Evolutionary conservation across 2,329 filamentous ascomycete species (phyloP).

Genomic region (Colletotrichum eremochloae): DNA sequence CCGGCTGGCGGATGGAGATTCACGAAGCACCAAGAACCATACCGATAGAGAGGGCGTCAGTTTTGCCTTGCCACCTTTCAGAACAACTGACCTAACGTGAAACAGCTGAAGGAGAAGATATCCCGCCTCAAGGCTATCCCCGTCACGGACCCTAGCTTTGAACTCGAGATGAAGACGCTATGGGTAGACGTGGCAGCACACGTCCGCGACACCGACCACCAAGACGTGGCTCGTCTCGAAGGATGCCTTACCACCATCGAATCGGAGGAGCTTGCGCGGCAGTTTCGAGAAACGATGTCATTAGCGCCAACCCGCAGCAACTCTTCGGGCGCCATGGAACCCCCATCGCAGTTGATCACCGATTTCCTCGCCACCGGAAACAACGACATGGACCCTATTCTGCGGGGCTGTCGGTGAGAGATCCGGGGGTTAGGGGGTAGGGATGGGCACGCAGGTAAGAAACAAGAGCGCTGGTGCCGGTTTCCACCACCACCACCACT

Average conservation of each 20-base stretch:
- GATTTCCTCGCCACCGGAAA: conserved; percentile 27
- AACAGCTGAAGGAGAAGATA: conserved; percentile 36
- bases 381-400: neutral
- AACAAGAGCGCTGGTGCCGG: no score
- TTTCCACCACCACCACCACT: no score
- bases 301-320: conserved; percentile 35
- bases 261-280: conserved; percentile 25
- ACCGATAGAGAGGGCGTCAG: conserved; percentile 27
- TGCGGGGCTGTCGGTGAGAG: conserved; percentile 9
- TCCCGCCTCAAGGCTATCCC: conserved; percentile 21
- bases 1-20: conserved; percentile 23
- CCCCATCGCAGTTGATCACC: conserved; percentile 30
- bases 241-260: conserved; percentile 33
- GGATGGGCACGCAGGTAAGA: no score
- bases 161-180: conserved; percentile 20
- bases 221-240: conserved; percentile 34
- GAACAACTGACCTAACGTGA: neutral
- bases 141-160: conserved; percentile 23
- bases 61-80: fast-evolving
- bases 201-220: conserved; percentile 29
- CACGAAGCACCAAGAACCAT: conserved; percentile 24
- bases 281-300: conserved; percentile 29
- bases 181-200: conserved; percentile 33
- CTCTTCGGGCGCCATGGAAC: conserved; percentile 4
- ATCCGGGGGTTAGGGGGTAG: neutral